phyloP scores from a whole-genome alignment of 1,139 yeast genomes.

The Pichia sp. region DNA sequence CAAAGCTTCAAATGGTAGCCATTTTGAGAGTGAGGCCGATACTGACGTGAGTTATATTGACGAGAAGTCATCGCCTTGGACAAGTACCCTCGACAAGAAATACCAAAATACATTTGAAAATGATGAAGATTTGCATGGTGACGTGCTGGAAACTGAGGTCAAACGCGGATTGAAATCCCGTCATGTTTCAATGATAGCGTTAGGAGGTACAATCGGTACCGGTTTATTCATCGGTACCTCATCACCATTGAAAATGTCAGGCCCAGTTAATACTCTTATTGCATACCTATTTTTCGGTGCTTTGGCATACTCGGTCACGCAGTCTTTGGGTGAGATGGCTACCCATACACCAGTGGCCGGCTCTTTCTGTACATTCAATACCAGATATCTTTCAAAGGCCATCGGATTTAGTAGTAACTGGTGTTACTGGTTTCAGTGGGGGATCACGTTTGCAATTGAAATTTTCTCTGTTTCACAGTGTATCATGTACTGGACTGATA shows the following conservation, averaged over 20 bases:
- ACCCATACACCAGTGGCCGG: conserved; percentile 71
- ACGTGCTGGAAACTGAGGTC: conserved; percentile 19
- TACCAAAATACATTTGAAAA: background rate
- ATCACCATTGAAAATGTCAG: conserved; percentile 47
- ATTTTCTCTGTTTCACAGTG: conserved; percentile 75
- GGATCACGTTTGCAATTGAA: conserved; percentile 78
- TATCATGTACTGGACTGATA: conserved; percentile 66
- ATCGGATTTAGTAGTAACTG: conserved; percentile 80
- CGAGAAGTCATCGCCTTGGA: background rate
- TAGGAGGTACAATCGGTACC: conserved; percentile 71
- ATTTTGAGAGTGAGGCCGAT: background rate
- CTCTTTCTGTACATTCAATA: conserved; percentile 52
- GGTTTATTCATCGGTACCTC: conserved; percentile 62
- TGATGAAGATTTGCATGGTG: background rate
- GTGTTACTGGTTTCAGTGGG: conserved; percentile 86
- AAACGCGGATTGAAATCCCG: conserved; percentile 50
- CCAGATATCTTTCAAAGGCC: conserved; percentile 65
- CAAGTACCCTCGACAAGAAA: background rate
- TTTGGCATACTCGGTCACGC: conserved; percentile 61
- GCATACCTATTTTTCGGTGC: conserved; percentile 65
- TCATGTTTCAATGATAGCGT: conserved; percentile 63
- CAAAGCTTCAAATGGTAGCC: background rate
- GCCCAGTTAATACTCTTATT: conserved; percentile 64
- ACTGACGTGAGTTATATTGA: background rate
- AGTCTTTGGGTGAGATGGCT: conserved; percentile 75